These are phyloP conservation scores for Plasmodium cynomolgi DNA, from an alignment of 169 alveolate genomes.

Conservation along the genomic window DNA sequence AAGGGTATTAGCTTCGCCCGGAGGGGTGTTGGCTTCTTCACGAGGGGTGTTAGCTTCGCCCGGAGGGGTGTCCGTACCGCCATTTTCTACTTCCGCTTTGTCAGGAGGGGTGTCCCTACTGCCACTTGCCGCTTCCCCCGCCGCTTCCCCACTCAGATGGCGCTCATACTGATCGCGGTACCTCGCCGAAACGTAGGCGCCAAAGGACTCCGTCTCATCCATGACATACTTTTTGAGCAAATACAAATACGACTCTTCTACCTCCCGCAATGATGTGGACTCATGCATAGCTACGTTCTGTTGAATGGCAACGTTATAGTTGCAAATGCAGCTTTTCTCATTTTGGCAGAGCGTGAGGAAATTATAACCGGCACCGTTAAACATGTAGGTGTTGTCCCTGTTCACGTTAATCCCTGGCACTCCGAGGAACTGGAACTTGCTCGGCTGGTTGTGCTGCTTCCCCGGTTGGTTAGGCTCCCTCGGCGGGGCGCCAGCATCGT, in stretches of 20 bases:
- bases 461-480: not conserved
- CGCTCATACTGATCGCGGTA: constrained; percentile 17
- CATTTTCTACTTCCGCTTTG: not conserved
- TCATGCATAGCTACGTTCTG: constrained; percentile 13
- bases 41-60: not conserved
- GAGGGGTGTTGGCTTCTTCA: not conserved
- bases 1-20: not conserved
- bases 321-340: constrained; percentile 32
- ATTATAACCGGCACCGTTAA: constrained; percentile 51
- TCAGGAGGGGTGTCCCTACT: not conserved
- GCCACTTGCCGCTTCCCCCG: not conserved
- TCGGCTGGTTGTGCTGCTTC: not conserved
- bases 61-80: not conserved
- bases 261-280: constrained; percentile 39
- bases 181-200: not conserved
- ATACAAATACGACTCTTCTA: constrained; percentile 56
- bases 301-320: constrained; percentile 12
- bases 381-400: not conserved
- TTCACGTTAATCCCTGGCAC: constrained; percentile 33
- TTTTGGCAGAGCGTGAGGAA: constrained; percentile 33
- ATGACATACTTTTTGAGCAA: constrained; percentile 14
- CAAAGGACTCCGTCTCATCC: constrained; percentile 14
- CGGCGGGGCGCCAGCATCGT: not conserved
- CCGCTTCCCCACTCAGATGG: not conserved
- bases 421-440: constrained; percentile 29